Percentiles rank a stretch among this genome's conserved stretches.
Conservation (phyloP, 2,329 filamentous ascomycete species). For the Trichoderma sp. region DNA sequence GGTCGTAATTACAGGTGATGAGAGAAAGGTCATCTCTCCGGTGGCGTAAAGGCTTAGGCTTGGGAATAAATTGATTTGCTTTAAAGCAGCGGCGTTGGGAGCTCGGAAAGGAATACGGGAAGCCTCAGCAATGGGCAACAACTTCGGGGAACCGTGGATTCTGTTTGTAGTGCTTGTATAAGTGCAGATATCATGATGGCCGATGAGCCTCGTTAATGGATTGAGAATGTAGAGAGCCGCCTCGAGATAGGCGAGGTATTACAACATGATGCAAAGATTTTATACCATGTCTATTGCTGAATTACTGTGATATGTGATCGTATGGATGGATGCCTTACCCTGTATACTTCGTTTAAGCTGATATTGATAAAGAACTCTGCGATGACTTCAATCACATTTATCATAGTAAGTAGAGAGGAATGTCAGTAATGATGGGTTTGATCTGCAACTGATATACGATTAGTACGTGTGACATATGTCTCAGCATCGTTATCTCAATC, state of each 20-base stretch:
- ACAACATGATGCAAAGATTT: neutral
- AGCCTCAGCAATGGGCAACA: neutral
- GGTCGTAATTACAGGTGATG: conserved; percentile 38
- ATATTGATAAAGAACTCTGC: neutral
- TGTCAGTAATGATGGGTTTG: neutral
- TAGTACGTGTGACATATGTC: no score
- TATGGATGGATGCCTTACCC: neutral
- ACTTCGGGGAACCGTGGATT: neutral
- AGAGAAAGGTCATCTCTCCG: neutral
- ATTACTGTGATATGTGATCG: neutral
- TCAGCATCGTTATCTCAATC: no score
- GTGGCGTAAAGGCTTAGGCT: neutral
- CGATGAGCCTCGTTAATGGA: neutral
- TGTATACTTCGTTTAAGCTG: neutral
- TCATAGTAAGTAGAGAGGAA: neutral
- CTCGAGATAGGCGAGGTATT: neutral
- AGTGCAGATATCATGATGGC: neutral
- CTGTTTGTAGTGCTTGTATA: neutral
- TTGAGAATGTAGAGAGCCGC: neutral
- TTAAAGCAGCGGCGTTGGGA: conserved; percentile 12
- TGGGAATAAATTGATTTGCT: neutral
- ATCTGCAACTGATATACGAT: neutral
- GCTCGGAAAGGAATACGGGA: neutral
- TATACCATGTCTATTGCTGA: neutral
- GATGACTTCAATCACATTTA: neutral